Base-by-base conservation (phyloP, 2,329 filamentous ascomycete genomes). In the Huntiella abstrusa region DNA sequence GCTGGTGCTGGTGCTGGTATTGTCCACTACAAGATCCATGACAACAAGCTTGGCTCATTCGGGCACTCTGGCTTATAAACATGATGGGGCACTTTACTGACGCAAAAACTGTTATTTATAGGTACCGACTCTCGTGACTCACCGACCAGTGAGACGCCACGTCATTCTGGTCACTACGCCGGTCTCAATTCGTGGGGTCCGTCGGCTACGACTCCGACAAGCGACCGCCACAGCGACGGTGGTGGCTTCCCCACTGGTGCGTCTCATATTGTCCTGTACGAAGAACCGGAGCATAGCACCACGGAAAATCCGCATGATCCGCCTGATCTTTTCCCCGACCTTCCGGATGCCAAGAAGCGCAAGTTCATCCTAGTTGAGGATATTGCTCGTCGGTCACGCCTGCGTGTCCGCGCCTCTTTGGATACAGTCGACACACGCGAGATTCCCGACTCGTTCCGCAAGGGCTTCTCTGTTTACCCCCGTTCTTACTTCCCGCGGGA, bases 331-430 rank as follows among this genome's bases (percentile, higher is more conserved):
- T 95, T 95, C 60, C 84, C 85, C 42, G 81, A 91, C 53, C 73
- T 94, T 45, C 86, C 87, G 1, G 85, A 91, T 56, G 78, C 80
- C 45, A 94, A 93, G 65, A 84, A 85, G 57, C 81, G 88, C 58
- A 96, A 95, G 62, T 96, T 96, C 62, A 94, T 96, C 54, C 74
- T 96, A 7, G 86, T 96, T 22, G 87, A 95, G 53, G 88, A 96
- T 60, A 78, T 76, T 45, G 81, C 86, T 51, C 80, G 84, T 33
- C 81, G 80, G 45, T 80, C 76, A 43, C 75, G 86, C 37, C 78
- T 95, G 1, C 79, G 88, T 12, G 87, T 96, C 40, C 81, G 87
- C 51, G 87, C 95, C 44, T 91, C 83, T 52, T 75, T 98, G n/a
- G 85, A 95, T 57, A 78, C 80, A 39, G 86, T 95, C 54, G 82